Evolutionary conservation across 2,329 filamentous ascomycete genomes (phyloP).

Genomic region (Fusarium albidum): DNA sequence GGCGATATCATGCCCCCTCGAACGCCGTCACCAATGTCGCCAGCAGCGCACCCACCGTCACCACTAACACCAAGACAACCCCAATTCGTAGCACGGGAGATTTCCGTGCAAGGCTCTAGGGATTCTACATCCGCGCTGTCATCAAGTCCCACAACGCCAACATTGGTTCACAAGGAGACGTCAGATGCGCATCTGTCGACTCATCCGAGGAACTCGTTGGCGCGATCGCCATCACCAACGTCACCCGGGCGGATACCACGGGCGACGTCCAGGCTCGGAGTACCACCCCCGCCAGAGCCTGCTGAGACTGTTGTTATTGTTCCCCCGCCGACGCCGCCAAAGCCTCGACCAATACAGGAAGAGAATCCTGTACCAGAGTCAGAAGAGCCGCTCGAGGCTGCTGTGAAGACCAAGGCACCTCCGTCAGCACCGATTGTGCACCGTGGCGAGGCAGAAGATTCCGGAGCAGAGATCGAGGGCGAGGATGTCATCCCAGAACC

Average conservation of each 20-base stretch:
- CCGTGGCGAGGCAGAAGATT: conserved; percentile 9
- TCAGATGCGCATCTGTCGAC: conserved; percentile 2
- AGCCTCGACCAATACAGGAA: conserved; percentile 13
- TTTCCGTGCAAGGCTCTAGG: neutral
- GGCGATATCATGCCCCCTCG: neutral
- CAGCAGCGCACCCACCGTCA: conserved; percentile 3
- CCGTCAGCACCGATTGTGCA: conserved; percentile 11
- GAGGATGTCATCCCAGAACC: conserved; percentile 18
- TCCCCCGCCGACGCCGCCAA: conserved; percentile 30
- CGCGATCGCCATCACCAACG: conserved; percentile 3
- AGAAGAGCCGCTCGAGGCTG: conserved; percentile 5
- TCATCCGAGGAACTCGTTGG: neutral
- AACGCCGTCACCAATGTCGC: conserved; percentile 5
- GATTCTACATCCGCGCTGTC: neutral
- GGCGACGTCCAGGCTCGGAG: conserved; percentile 7
- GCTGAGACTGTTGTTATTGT: conserved; percentile 12
- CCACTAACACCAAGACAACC: neutral
- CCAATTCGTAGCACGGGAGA: neutral
- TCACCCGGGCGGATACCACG: conserved; percentile 23
- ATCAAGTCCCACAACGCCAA: conserved; percentile 7
- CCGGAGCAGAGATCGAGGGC: conserved; percentile 6
- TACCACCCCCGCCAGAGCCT: conserved; percentile 28
- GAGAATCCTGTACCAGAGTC: conserved; percentile 14
- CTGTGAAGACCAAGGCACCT: neutral
- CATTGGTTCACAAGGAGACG: conserved; percentile 1